Base-by-base conservation (phyloP, 805 yeast genomes). In the Candida oleophila region DNA sequence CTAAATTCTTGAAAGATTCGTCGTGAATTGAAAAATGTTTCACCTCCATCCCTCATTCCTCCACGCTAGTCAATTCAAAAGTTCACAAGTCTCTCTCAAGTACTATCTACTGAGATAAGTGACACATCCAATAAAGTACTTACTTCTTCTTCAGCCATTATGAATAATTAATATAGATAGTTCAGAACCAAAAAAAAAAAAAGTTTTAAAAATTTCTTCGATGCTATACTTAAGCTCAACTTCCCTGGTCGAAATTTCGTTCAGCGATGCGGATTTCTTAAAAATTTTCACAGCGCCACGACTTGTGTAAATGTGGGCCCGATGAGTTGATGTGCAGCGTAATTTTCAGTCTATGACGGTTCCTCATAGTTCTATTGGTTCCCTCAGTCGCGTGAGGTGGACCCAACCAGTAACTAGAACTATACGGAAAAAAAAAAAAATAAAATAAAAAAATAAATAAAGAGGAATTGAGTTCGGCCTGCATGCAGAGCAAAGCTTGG, bases 131-230 rank as follows among this genome's bases (percentile, higher is more conserved):
- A 11, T 25, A 7, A 25, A 11, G 9, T 47, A 67, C 73, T 56
- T 67, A 68, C 73, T 50, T 68, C 73, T 65, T 68, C 73, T 51
- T 68, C 73, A 67, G 73, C 71, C 73, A 68, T 68, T 49, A 53
- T 61, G 49, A 47, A 47, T 42, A 49, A 46, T 53, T 47, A 25
- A 53, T 46, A 44, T 46, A 49, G 46, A 52, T 50, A 41, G 43
- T 39, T 42, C 40, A 28, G 34, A 46, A 49, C 43, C 49, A 54
- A 49, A 53, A 51, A 49, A 48, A 51, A 43, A 53, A 55, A 51
- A 58, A 53, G 49, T 50, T 45, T 49, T 45, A 54, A 54, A 58
- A 60, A 51, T 46, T 54, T 46, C 46, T 43, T 52, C 47, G 16
- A 41, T 41, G 35, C 15, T 41, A 22, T 28, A 28, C 25, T 41